Evolutionary conservation across 345 rosid genomes (phyloP).

Genomic region (Eucalyptus polybractea): DNA sequence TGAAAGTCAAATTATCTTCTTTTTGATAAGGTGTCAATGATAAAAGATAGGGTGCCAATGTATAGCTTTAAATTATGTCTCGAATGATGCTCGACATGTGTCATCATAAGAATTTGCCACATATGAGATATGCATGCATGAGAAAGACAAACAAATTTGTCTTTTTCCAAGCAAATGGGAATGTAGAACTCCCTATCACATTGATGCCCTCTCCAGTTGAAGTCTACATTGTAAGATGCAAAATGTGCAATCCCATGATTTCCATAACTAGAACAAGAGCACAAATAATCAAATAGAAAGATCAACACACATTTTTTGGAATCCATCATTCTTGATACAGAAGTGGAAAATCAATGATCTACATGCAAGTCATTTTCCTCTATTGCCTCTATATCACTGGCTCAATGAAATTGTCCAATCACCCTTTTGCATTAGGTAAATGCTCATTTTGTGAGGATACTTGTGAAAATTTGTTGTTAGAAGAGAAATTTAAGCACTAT

Average conservation of each 20-base stretch:
- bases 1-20: not conserved
- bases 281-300: too few relatives aligned
- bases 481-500: rapidly evolving
- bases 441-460: too few relatives aligned
- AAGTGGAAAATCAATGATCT: too few relatives aligned
- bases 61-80: not conserved
- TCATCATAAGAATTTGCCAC: not conserved
- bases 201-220: rapidly evolving
- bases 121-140: not conserved
- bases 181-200: not conserved
- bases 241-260: too few relatives aligned
- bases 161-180: not conserved
- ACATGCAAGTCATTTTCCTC: rapidly evolving
- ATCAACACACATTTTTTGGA: too few relatives aligned
- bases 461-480: rapidly evolving
- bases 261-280: too few relatives aligned
- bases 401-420: rapidly evolving
- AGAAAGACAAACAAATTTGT: not conserved
- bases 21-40: not conserved
- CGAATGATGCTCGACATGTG: not conserved
- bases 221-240: not conserved
- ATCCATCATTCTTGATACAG: too few relatives aligned
- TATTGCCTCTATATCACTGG: too few relatives aligned
- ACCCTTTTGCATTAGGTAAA: too few relatives aligned
- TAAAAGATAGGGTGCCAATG: not conserved